Evolutionary conservation across 163 green algal species (phyloP), one percentile per base, ranked within the genome.

Genomic region (Scenedesmus sp.): DNA sequence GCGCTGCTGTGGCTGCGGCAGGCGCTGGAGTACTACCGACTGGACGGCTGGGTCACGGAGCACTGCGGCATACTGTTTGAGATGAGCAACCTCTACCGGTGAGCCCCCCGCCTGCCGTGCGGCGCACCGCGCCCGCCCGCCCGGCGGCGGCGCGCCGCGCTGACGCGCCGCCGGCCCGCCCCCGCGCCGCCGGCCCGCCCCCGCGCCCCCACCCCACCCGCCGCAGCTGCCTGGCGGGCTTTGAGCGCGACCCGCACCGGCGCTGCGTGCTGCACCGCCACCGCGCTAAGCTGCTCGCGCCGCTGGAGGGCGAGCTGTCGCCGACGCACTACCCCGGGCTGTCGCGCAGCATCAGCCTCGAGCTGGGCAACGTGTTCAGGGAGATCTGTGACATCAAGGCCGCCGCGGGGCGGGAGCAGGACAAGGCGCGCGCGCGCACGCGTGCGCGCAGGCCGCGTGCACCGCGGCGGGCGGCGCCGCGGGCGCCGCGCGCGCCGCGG

Each of bases 1-100:
- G 75, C 60, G 4, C 85, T 91, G 78, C 78, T 74, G 29, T 72
- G 60, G 51, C 86, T 87, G 67, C 89, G 70, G 54, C 22, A 50
- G 1, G 85, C 87, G 1, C 62, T 90, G 64, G 70, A 79, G 39
- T 87, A 87, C 80, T 92, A 92, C 84, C 69, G 85, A 70, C 77
- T 89, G 56, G 87, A 92, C 63, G 86, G 85, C 33, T 89, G 79
- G 77, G 86, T 92, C 17, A 91, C 85, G 36, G 88, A 92, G 70
- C 82, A 92, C 76, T 77, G 85, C 4, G 64, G 84, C 44, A 85
- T 85, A 14, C 33, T 84, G 58, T 83, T 92, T 78, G 88, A 92
- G 47, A 79, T 89, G 39, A 87, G 79, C 77, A 89, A 89, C 70
- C 50, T 91, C 56, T 90, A 88, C 80, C 83, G 82, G 87, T 88